Conservation (phyloP, 2,329 filamentous ascomycete species). For the Tolypocladium inflatum region DNA sequence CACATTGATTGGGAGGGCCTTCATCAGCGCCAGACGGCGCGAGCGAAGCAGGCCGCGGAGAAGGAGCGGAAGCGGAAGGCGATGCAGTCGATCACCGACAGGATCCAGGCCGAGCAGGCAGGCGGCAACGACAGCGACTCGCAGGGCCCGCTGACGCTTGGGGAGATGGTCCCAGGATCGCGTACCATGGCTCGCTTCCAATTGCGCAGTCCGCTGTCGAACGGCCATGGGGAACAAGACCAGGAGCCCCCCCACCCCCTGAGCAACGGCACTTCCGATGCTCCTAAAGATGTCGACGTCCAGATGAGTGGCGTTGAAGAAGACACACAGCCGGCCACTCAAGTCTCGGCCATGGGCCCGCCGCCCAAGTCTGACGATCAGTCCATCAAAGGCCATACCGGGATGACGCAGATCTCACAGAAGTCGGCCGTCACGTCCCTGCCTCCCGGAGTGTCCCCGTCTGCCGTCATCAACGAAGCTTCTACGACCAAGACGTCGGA, state of each 20-base stretch:
- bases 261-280: slow-evolving; percentile 48
- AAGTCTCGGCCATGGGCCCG: slow-evolving; percentile 38
- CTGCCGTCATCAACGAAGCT: slow-evolving; percentile 66
- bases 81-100: slow-evolving; percentile 43
- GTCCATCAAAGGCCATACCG: slow-evolving; percentile 30
- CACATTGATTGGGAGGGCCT: slow-evolving; percentile 74
- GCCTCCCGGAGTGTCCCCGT: slow-evolving; percentile 48
- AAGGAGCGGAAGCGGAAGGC: slow-evolving; percentile 54
- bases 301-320: slow-evolving; percentile 51
- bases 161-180: slow-evolving; percentile 51
- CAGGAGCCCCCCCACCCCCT: slow-evolving; percentile 27
- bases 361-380: slow-evolving; percentile 30
- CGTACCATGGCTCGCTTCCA: slow-evolving; percentile 44
- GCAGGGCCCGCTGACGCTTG: slow-evolving; percentile 49
- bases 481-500: slow-evolving; percentile 89
- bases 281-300: slow-evolving; percentile 42
- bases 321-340: slow-evolving; percentile 34
- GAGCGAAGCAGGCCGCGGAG: slow-evolving; percentile 50
- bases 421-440: slow-evolving; percentile 49
- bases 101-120: slow-evolving; percentile 40
- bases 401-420: slow-evolving; percentile 54
- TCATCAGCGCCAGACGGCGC: slow-evolving; percentile 61
- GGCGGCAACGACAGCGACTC: slow-evolving; percentile 44
- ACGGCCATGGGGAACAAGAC: slow-evolving; percentile 35
- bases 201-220: slow-evolving; percentile 48